Conservation (phyloP, 2,329 filamentous ascomycete species). For the Ophiostoma himal-ulmi region DNA sequence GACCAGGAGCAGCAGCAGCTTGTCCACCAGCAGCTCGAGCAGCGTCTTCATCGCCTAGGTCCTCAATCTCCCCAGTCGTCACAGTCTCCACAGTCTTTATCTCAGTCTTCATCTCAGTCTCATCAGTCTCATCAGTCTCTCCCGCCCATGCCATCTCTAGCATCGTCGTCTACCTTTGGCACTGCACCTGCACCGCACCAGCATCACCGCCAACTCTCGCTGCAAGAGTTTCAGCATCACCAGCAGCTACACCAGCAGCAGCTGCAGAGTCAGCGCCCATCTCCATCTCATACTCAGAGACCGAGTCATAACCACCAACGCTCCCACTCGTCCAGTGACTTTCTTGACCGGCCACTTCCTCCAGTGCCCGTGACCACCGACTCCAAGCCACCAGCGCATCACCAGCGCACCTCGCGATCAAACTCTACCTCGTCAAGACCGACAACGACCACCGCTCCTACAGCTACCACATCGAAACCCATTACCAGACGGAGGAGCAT, state of each 20-base stretch:
- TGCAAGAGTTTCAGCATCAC: not conserved
- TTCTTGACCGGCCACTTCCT: not conserved
- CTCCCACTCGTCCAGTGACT: not conserved
- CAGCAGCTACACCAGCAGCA: not conserved
- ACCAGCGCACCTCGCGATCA: not conserved
- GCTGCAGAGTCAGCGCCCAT: not conserved
- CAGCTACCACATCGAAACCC: not conserved
- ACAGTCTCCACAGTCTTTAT: not conserved
- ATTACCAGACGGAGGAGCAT: not conserved
- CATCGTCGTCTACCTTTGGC: not conserved
- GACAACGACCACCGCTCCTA: not conserved
- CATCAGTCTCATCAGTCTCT: not conserved
- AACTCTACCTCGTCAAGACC: not conserved
- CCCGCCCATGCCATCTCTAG: not conserved
- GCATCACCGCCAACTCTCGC: not conserved
- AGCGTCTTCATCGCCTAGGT: not conserved
- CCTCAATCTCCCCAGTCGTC: too few species aligned
- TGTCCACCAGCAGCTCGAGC: conserved; percentile 5
- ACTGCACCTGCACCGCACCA: not conserved
- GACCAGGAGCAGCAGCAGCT: conserved; percentile 13
- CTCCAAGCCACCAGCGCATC: not conserved
- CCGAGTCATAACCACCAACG: not conserved
- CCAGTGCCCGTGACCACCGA: not conserved
- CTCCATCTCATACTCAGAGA: not conserved
- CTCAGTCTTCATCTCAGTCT: not conserved